These are phyloP conservation scores for Fusarium chaquense DNA, from an alignment of 2,329 filamentous ascomycete genomes.

Conservation along the genomic window DNA sequence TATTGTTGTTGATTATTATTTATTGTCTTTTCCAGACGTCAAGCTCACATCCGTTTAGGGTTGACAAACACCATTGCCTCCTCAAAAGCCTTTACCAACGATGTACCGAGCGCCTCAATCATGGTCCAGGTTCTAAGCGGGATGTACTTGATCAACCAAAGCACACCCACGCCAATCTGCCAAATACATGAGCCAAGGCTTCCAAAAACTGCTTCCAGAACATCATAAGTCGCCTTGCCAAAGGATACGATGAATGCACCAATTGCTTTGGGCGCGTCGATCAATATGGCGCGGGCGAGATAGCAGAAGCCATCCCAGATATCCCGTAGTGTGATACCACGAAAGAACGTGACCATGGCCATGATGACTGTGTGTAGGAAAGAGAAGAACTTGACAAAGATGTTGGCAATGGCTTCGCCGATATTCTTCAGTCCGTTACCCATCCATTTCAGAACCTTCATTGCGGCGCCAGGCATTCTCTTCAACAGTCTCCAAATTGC, in stretches of 20 bases:
- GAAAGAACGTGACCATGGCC: constrained; percentile 53
- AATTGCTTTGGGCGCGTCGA: constrained; percentile 48
- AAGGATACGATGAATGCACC: constrained; percentile 42
- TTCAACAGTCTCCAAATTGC: constrained; percentile 39
- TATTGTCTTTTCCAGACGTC: background rate
- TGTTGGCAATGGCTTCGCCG: constrained; percentile 43
- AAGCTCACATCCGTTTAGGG: constrained; percentile 51
- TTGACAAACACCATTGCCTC: constrained; percentile 55
- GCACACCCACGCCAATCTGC: constrained; percentile 41
- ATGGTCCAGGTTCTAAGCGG: constrained; percentile 52
- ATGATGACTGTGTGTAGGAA: constrained; percentile 53
- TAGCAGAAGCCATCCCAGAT: constrained; percentile 53
- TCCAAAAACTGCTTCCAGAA: constrained; percentile 51
- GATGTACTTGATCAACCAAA: constrained; percentile 51
- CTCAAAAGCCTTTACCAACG: constrained; percentile 49
- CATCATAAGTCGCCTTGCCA: constrained; percentile 43
- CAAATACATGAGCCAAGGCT: constrained; percentile 47
- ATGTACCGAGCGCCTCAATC: constrained; percentile 48
- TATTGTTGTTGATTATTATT: background rate
- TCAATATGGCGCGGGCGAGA: constrained; percentile 50
- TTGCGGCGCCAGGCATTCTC: constrained; percentile 42
- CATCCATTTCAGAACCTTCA: constrained; percentile 49
- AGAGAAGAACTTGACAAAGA: constrained; percentile 48
- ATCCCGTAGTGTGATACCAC: constrained; percentile 54
- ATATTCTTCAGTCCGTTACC: constrained; percentile 46